phyloP scores from a whole-genome alignment of 495 filamentous ascomycete species.

The Neurospora sp. region DNA sequence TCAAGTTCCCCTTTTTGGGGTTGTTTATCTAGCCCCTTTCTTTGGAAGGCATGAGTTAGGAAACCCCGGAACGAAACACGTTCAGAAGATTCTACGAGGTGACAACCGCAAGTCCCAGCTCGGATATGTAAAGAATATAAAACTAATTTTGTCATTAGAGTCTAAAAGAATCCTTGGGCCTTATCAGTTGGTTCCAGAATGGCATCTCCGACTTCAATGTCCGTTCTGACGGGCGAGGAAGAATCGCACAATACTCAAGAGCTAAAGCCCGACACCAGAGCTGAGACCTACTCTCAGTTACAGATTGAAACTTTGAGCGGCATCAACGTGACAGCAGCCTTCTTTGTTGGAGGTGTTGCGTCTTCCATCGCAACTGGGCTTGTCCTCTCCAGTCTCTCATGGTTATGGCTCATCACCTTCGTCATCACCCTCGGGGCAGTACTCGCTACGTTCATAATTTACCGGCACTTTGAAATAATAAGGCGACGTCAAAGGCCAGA shows the following conservation, averaged over 20 bases:
- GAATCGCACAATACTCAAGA: background rate
- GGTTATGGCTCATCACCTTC: slow-evolving; percentile 9
- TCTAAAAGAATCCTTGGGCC: background rate
- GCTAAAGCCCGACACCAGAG: background rate
- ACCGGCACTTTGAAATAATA: background rate
- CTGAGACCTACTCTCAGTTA: background rate
- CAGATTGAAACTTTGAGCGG: slow-evolving; percentile 2
- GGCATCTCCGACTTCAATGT: background rate
- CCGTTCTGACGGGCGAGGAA: background rate
- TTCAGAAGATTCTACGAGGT: background rate
- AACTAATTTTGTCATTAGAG: background rate
- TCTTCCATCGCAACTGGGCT: background rate
- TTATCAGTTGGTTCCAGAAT: background rate
- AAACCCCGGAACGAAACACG: background rate
- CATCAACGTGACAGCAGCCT: slow-evolving; percentile 4
- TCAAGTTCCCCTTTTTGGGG: background rate
- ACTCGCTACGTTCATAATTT: background rate
- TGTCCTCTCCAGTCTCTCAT: slow-evolving; percentile 9
- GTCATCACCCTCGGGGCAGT: background rate
- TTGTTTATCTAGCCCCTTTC: background rate
- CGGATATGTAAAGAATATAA: too few relatives aligned
- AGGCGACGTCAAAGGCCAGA: background rate
- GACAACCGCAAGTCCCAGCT: background rate
- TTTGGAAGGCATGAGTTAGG: background rate
- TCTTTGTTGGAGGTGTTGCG: slow-evolving; percentile 4